Conservation (phyloP, 2,329 filamentous ascomycete species). For the Microsporum audouinii region DNA sequence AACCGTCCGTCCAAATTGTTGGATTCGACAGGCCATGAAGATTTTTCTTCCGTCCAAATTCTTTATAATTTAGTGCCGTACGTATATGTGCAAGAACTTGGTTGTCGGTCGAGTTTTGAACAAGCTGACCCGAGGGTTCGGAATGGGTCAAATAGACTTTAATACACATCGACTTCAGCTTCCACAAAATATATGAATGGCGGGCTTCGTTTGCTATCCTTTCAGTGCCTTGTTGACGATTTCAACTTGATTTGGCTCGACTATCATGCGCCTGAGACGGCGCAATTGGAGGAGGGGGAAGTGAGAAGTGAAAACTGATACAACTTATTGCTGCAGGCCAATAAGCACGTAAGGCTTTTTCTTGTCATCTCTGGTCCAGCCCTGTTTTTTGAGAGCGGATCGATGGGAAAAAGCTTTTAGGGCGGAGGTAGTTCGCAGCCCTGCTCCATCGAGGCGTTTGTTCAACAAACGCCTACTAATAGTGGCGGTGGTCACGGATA, state of each 20-base stretch:
- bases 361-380: not conserved
- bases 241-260: not conserved
- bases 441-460: not conserved
- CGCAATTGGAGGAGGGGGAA: not conserved
- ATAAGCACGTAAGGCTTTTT: not conserved
- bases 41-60: not conserved
- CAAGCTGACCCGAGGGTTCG: not conserved
- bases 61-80: not conserved
- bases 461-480: not conserved
- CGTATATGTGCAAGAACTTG: not conserved
- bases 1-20: not conserved
- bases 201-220: not conserved
- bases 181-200: not conserved
- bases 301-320: not conserved
- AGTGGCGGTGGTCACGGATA: not conserved
- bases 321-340: not conserved
- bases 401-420: not conserved
- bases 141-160: not conserved
- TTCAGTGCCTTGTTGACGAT: not conserved
- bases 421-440: not conserved
- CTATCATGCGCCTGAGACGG: slow-evolving; percentile 1
- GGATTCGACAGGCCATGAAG: not conserved
- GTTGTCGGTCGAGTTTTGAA: not conserved
- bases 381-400: not conserved
- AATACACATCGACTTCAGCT: not conserved